Conservation (phyloP, 148 eudicot genomes). For the Rhododendron henanense region DNA sequence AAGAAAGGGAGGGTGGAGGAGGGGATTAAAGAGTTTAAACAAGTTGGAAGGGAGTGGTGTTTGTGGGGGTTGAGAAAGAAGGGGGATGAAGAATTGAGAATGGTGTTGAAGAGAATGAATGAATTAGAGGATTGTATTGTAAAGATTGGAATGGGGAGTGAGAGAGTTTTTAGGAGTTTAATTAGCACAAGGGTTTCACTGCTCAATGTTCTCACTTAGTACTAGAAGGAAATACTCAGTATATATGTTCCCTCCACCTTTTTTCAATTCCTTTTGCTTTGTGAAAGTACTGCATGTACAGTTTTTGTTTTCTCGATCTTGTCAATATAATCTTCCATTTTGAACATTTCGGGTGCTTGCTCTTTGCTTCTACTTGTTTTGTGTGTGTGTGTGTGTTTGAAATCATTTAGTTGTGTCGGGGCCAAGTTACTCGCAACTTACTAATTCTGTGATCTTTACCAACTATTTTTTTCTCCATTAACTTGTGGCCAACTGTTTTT, state of each 20-base stretch:
- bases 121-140: slow-evolving; percentile 62
- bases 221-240: neutral
- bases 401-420: too few relatives aligned
- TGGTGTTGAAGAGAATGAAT: slow-evolving; percentile 50
- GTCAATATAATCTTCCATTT: neutral
- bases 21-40: slow-evolving; percentile 31
- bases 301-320: neutral
- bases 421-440: too few relatives aligned
- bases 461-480: neutral
- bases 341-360: neutral
- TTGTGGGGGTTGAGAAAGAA: slow-evolving; percentile 36
- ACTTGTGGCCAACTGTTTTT: too few relatives aligned
- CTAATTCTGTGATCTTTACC: neutral
- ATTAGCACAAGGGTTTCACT: slow-evolving; percentile 77
- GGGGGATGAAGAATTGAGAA: slow-evolving; percentile 47
- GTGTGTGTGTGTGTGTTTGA: neutral
- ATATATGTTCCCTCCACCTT: neutral
- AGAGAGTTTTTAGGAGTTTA: slow-evolving; percentile 79
- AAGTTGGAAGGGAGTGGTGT: slow-evolving; percentile 26
- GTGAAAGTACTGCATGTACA: neutral
- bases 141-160: slow-evolving; percentile 66
- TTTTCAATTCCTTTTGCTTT: neutral
- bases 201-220: slow-evolving; percentile 38
- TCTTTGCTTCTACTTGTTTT: too few relatives aligned
- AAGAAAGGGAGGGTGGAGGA: slow-evolving; percentile 33